A percentile compares a stretch with the other conserved stretches of the same genome.
These are phyloP conservation scores for Solanum tarijense DNA, from an alignment of 257 asterid genomes.

Conservation along the genomic window DNA sequence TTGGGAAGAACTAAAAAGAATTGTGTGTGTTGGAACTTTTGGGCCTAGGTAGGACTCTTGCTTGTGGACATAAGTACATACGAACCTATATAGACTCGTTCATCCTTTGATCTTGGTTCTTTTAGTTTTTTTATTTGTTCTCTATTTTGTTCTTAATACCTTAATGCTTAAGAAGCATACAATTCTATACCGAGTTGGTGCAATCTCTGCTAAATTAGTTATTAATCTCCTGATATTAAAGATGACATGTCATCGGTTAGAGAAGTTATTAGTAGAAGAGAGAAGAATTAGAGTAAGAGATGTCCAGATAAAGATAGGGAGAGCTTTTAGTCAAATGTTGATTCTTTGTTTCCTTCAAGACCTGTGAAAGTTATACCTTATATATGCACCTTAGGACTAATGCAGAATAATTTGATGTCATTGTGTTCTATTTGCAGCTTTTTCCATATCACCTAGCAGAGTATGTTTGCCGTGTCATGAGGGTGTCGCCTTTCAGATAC, in stretches of 20 bases:
- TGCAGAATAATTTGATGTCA: neutral
- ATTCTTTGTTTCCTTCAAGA: neutral
- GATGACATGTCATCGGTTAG: neutral
- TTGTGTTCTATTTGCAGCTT: slow-evolving; percentile 48
- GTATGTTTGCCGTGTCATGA: slow-evolving; percentile 95
- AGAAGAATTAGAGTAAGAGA: neutral
- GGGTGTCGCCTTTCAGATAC: slow-evolving; percentile 96
- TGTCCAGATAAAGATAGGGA: neutral
- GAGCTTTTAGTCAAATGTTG: neutral
- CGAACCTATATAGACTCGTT: neutral
- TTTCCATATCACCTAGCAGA: slow-evolving; percentile 97
- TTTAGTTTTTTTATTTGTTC: neutral
- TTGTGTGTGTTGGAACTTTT: neutral
- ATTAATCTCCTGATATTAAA: neutral
- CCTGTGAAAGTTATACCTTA: neutral
- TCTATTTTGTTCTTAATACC: neutral
- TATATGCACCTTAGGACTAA: neutral
- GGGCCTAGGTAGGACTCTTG: neutral
- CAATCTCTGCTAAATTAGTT: neutral
- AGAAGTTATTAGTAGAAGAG: neutral
- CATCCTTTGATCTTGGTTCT: neutral
- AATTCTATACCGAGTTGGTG: neutral
- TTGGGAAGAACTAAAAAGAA: neutral
- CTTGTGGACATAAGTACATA: neutral
- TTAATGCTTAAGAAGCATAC: neutral